A percentile compares a stretch with the other conserved stretches of the same genome.
Evolutionary conservation across 1,284 basidiomycete species (phyloP).

Genomic region (Sanghuangporus baumii): DNA sequence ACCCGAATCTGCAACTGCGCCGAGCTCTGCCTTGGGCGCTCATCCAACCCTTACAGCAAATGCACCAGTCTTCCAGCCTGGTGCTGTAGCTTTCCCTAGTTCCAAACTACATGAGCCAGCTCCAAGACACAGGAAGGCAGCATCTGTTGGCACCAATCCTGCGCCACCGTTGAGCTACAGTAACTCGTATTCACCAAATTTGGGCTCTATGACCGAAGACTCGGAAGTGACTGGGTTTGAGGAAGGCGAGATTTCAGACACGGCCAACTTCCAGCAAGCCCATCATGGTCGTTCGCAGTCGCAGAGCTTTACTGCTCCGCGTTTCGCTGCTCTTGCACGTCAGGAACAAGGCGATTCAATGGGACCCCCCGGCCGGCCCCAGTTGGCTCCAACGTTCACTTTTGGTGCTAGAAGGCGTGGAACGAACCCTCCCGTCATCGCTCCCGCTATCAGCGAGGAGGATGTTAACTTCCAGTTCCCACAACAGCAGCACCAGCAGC

Average conservation of each 20-base stretch:
- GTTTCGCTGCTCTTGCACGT: constrained; percentile 81
- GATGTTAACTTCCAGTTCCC: constrained; percentile 79
- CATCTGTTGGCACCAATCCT: constrained; percentile 51
- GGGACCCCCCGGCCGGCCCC: constrained; percentile 80
- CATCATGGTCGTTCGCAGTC: constrained; percentile 71
- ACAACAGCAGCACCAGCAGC: constrained; percentile 51
- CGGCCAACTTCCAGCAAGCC: constrained; percentile 40
- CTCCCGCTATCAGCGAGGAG: constrained; percentile 73
- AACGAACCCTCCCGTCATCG: constrained; percentile 44
- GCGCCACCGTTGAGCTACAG: constrained; percentile 46
- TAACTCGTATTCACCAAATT: constrained; percentile 68
- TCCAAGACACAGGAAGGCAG: constrained; percentile 72
- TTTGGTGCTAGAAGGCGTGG: constrained; percentile 72
- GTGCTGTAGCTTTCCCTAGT: constrained; percentile 50
- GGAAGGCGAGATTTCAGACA: constrained; percentile 72
- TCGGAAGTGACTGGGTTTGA: constrained; percentile 62
- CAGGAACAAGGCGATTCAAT: constrained; percentile 62
- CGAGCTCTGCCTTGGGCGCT: constrained; percentile 34
- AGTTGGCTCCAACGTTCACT: constrained; percentile 84
- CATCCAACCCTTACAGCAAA: constrained; percentile 53
- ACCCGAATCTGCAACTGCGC: constrained; percentile 33
- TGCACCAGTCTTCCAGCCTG: constrained; percentile 67
- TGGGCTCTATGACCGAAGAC: constrained; percentile 79
- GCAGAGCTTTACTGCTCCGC: constrained; percentile 79
- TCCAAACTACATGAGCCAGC: constrained; percentile 28